A percentile compares a stretch with the other conserved stretches of the same genome.
phyloP scores from a whole-genome alignment of 352 stramenopile genomes.

The Globisporangium camurandrum region DNA sequence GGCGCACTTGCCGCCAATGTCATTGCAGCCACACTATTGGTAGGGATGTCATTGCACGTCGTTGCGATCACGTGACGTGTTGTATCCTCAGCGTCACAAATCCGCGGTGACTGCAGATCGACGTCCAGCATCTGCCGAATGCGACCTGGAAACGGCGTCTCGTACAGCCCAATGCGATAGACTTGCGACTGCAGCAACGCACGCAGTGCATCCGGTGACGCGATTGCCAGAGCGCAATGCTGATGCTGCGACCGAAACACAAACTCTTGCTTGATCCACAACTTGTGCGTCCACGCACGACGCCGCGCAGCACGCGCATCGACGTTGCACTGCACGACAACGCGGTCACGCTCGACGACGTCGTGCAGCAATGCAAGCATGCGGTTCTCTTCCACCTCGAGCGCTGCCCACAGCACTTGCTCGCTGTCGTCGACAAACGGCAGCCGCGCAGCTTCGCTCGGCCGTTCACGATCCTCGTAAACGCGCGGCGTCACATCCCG shows the following conservation, averaged over 20 bases:
- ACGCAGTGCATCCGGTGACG: constrained; percentile 22
- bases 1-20: background rate
- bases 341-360: constrained; percentile 26
- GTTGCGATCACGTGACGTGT: background rate
- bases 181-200: constrained; percentile 24
- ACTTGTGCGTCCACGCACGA: constrained; percentile 37
- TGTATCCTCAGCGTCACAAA: background rate
- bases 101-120: constrained; percentile 17
- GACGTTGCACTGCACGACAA: constrained; percentile 18
- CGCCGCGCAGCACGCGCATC: constrained; percentile 16
- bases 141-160: constrained; percentile 57
- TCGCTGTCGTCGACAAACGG: constrained; percentile 34
- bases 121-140: constrained; percentile 49
- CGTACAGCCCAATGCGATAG: constrained; percentile 51
- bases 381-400: constrained; percentile 78
- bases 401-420: constrained; percentile 54
- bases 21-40: too few relatives aligned
- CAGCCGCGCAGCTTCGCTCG: background rate
- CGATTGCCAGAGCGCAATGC: constrained; percentile 22
- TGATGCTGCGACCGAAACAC: constrained; percentile 65
- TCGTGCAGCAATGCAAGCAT: constrained; percentile 59
- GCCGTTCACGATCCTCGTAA: background rate
- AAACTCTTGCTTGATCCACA: constrained; percentile 64
- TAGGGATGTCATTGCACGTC: constrained; percentile 2
- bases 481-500: background rate